These are phyloP conservation scores for Vicia sativa DNA, from an alignment of 306 rosid species.

Conservation along the genomic window DNA sequence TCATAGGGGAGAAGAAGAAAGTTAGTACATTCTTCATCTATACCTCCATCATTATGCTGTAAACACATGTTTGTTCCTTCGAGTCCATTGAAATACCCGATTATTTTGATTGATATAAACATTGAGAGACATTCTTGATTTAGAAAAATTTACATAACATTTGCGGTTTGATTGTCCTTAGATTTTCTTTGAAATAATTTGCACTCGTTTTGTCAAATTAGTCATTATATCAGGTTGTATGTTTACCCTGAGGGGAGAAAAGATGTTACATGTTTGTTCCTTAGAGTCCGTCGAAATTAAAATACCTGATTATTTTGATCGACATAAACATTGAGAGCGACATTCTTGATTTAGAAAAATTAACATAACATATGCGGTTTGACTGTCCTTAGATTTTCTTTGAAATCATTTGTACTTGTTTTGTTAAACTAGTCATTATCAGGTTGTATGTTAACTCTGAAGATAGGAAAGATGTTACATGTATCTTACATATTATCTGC, in stretches of 20 bases:
- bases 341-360: slow-evolving; percentile 15
- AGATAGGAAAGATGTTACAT: not conserved
- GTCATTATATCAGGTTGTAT: slow-evolving; percentile 6
- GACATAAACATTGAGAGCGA: not conserved
- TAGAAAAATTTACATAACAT: slow-evolving; percentile 9
- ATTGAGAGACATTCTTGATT: slow-evolving; percentile 6
- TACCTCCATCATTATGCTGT: slow-evolving; percentile 33
- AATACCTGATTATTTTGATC: no score
- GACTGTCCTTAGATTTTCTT: slow-evolving; percentile 7
- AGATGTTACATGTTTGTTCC: not conserved
- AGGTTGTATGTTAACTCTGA: not conserved
- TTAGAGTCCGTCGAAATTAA: no score
- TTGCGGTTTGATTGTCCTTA: slow-evolving; percentile 8
- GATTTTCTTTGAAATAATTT: slow-evolving; percentile 17
- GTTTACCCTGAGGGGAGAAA: not conserved
- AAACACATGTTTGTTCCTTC: slow-evolving; percentile 22
- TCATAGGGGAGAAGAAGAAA: slow-evolving; percentile 93
- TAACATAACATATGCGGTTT: slow-evolving; percentile 8
- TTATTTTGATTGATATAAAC: slow-evolving; percentile 20
- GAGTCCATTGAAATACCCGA: slow-evolving; percentile 12
- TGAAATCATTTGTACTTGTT: slow-evolving; percentile 7
- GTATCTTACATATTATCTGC: not conserved
- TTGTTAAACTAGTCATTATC: slow-evolving; percentile 10
- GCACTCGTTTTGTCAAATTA: slow-evolving; percentile 3
- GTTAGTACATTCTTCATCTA: slow-evolving; percentile 49